Conservation (phyloP, 352 stramenopile species). For the Phytophthora boehmeriae region DNA sequence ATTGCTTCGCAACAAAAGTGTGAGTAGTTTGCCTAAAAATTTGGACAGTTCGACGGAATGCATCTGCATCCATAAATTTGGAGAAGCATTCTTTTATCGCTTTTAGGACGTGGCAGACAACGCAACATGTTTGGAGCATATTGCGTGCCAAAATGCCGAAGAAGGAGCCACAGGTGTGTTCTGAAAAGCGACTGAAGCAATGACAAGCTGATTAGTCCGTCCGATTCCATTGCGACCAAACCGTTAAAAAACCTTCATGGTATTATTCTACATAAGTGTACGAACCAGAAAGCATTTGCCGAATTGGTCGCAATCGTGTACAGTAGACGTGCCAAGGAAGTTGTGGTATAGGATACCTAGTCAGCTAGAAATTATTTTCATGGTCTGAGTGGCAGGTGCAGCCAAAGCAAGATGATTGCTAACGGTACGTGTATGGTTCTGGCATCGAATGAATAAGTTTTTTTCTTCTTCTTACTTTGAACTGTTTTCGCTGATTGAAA, state of each 20-base stretch:
- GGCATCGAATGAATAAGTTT: too few species aligned
- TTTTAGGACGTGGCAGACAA: neutral
- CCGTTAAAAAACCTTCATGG: neutral
- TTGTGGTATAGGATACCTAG: too few species aligned
- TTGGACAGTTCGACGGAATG: neutral
- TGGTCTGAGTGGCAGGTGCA: too few species aligned
- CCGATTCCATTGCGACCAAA: neutral
- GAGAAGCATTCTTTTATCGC: neutral
- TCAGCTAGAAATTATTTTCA: too few species aligned
- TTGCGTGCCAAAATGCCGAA: neutral
- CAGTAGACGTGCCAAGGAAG: too few species aligned
- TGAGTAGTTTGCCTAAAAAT: too few species aligned
- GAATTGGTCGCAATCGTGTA: neutral
- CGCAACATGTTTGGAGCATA: neutral
- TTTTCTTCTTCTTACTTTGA: slow-evolving; percentile 2
- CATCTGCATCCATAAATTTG: neutral
- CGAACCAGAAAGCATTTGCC: neutral
- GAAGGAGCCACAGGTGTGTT: neutral
- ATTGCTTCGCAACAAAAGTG: too few species aligned
- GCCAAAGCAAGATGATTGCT: neutral
- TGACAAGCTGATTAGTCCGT: neutral
- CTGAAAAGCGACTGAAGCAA: neutral
- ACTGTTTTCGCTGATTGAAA: neutral
- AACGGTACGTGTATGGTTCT: neutral
- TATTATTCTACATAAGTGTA: neutral